These are phyloP conservation scores for Cytospora schulzeri DNA, from an alignment of 2,329 filamentous ascomycete genomes.

Conservation along the genomic window DNA sequence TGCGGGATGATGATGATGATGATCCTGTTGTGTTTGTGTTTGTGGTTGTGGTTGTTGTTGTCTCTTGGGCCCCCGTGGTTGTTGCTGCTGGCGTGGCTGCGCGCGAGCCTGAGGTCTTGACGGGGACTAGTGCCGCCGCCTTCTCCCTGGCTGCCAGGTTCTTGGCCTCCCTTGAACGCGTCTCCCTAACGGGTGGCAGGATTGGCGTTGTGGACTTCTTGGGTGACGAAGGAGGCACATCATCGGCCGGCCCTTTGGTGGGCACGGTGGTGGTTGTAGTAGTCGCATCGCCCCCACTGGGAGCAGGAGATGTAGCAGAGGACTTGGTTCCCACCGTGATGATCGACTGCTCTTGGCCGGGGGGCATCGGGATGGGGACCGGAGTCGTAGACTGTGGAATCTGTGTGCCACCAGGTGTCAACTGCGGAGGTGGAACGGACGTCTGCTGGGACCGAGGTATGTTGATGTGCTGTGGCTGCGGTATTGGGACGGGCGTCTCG, in stretches of 20 bases:
- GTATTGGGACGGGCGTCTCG: constrained; percentile 43
- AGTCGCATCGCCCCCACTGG: constrained; percentile 29
- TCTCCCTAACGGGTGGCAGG: constrained; percentile 38
- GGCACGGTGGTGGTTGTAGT: constrained; percentile 32
- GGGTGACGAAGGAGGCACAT: constrained; percentile 35
- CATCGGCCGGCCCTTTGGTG: constrained; percentile 37
- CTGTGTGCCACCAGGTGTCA: constrained; percentile 25
- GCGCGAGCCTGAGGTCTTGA: constrained; percentile 29
- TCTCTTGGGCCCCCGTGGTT: constrained; percentile 40
- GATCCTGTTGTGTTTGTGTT: no score
- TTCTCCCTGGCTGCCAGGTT: constrained; percentile 27
- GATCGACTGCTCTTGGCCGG: constrained; percentile 35
- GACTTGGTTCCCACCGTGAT: constrained; percentile 26
- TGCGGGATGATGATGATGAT: constrained; percentile 42
- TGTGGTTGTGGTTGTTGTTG: no score
- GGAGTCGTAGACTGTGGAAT: constrained; percentile 38
- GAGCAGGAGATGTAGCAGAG: constrained; percentile 34
- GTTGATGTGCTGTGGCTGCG: constrained; percentile 36
- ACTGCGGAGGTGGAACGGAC: constrained; percentile 28
- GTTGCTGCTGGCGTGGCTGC: constrained; percentile 35
- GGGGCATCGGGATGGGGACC: constrained; percentile 37
- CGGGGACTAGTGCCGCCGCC: constrained; percentile 13
- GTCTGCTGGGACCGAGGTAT: constrained; percentile 31
- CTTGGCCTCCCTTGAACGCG: constrained; percentile 36
- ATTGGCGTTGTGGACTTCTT: constrained; percentile 41